Evolutionary conservation across 306 rosid genomes (phyloP).

Genomic region (Glycine soja): DNA sequence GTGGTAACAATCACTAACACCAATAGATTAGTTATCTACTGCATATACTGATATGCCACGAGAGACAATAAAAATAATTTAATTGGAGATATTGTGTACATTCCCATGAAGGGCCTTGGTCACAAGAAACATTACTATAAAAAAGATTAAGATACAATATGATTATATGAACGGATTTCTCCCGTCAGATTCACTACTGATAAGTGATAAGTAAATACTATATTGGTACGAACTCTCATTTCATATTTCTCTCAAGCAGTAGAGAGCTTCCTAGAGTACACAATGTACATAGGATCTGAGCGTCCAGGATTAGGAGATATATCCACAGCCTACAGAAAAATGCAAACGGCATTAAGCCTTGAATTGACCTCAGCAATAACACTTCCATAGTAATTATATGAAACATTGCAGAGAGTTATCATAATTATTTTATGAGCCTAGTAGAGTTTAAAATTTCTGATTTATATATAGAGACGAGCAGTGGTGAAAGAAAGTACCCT

Average conservation of each 20-base stretch:
- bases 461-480: no score
- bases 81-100: slow-evolving; percentile 11
- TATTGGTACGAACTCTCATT: slow-evolving; percentile 9
- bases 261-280: slow-evolving; percentile 65
- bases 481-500: no score
- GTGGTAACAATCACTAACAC: slow-evolving; percentile 6
- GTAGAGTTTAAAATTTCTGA: not conserved
- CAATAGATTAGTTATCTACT: slow-evolving; percentile 16
- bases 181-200: slow-evolving; percentile 9
- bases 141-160: slow-evolving; percentile 12
- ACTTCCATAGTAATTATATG: not conserved
- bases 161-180: slow-evolving; percentile 16
- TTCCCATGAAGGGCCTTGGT: slow-evolving; percentile 15
- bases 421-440: not conserved
- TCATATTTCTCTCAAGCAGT: slow-evolving; percentile 43
- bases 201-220: slow-evolving; percentile 11
- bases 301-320: slow-evolving; percentile 86
- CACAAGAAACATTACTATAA: slow-evolving; percentile 16
- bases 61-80: slow-evolving; percentile 6
- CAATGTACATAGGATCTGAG: slow-evolving; percentile 79
- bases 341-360: slow-evolving; percentile 8
- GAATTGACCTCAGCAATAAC: slow-evolving; percentile 26
- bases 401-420: slow-evolving; percentile 12
- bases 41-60: not conserved
- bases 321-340: slow-evolving; percentile 68